phyloP scores from a whole-genome alignment of 495 filamentous ascomycete genomes.

The Cudoniella acicularis region DNA sequence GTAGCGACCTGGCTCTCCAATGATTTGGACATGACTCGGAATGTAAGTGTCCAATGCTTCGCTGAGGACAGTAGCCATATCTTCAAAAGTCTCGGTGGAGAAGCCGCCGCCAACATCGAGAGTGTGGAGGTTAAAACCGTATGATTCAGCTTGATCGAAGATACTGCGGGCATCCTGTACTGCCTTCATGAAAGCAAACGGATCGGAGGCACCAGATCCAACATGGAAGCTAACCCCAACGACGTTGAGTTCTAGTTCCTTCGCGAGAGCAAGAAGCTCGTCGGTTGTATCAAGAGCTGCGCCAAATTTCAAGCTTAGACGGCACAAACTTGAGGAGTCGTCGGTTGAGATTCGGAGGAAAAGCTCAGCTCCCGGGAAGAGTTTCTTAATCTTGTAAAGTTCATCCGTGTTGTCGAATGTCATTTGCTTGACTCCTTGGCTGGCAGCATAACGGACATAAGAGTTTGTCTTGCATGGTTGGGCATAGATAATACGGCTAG shows the following conservation, averaged over 20 bases:
- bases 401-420: constrained; percentile 98
- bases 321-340: constrained; percentile 90
- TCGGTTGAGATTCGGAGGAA: constrained; percentile 93
- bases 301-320: constrained; percentile 94
- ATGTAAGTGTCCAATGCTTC: constrained; percentile 82
- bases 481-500: constrained; percentile 94
- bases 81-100: constrained; percentile 81
- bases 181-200: constrained; percentile 80
- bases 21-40: constrained; percentile 79
- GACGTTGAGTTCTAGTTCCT: constrained; percentile 87
- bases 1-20: constrained; percentile 94
- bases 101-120: constrained; percentile 96
- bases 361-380: constrained; percentile 84
- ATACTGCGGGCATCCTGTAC: constrained; percentile 84
- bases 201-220: constrained; percentile 91
- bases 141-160: constrained; percentile 76
- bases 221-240: constrained; percentile 98
- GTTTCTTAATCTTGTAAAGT: constrained; percentile 92
- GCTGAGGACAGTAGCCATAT: constrained; percentile 77
- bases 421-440: constrained; percentile 91
- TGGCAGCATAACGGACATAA: constrained; percentile 83
- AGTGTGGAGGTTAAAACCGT: constrained; percentile 79
- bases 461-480: constrained; percentile 99
- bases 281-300: constrained; percentile 78
- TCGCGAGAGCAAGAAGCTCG: constrained; percentile 75